phyloP scores from a whole-genome alignment of 371 early-diverging fungal species.

The Chytridiales sp. region DNA sequence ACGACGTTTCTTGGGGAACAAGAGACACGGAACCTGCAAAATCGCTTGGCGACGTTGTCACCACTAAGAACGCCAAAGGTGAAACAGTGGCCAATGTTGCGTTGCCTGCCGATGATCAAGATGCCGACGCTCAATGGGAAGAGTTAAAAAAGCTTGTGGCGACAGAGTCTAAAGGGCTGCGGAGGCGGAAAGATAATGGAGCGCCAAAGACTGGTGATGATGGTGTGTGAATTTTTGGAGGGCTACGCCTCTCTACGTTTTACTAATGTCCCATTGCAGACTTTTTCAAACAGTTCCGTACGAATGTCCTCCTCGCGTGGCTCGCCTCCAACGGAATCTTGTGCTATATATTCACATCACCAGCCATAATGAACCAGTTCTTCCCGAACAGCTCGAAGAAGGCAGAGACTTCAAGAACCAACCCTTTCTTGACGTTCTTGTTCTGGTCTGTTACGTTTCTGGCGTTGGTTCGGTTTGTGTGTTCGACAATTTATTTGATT shows the following conservation, averaged over 20 bases:
- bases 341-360: slow-evolving; percentile 51
- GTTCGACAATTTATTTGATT: slow-evolving; percentile 63
- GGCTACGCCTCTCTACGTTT: too few species aligned
- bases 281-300: slow-evolving; percentile 81
- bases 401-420: slow-evolving; percentile 14
- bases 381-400: slow-evolving; percentile 1
- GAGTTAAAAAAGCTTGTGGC: slow-evolving; percentile 8
- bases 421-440: slow-evolving; percentile 44
- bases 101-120: slow-evolving; percentile 71
- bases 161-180: slow-evolving; percentile 58
- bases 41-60: slow-evolving; percentile 19
- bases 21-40: slow-evolving; percentile 47
- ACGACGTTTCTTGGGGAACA: slow-evolving; percentile 91
- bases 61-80: slow-evolving; percentile 17
- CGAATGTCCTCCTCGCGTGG: slow-evolving; percentile 81
- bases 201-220: slow-evolving; percentile 76
- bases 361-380: not conserved
- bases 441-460: slow-evolving; percentile 63
- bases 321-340: slow-evolving; percentile 75
- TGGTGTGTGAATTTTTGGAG: slow-evolving; percentile 27
- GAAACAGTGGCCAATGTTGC: slow-evolving; percentile 45
- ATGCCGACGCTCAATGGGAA: slow-evolving; percentile 59
- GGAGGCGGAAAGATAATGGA: slow-evolving; percentile 36
- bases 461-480: slow-evolving; percentile 70
- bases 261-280: slow-evolving; percentile 30